A percentile compares a stretch with the other conserved stretches of the same genome.
Conservation (phyloP, 306 rosid species). For the Prinsepia uniflora region DNA sequence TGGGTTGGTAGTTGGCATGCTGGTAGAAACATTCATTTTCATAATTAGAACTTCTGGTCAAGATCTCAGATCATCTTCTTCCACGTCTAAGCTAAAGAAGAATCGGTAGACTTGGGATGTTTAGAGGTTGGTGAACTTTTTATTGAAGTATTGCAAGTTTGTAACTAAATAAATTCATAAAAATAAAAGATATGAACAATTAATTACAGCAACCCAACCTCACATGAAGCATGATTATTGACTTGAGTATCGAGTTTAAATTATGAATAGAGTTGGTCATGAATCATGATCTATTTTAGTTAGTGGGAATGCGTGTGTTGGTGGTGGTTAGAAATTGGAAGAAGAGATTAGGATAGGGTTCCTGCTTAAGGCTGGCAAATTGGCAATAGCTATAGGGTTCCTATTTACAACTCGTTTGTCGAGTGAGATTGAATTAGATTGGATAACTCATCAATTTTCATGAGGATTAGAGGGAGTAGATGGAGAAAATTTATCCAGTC, state of each 20-base stretch:
- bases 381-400: not conserved
- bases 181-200: not conserved
- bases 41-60: slow-evolving; percentile 49
- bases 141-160: not conserved
- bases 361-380: not conserved
- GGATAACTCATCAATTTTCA: too few relatives aligned
- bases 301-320: too few relatives aligned
- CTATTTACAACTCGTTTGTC: too few relatives aligned
- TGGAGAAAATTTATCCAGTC: too few relatives aligned
- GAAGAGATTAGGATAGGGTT: not conserved
- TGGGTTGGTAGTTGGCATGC: slow-evolving; percentile 79
- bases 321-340: not conserved
- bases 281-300: too few relatives aligned
- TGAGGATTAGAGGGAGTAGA: too few relatives aligned
- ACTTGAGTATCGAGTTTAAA: not conserved
- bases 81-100: slow-evolving; percentile 58
- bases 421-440: too few relatives aligned
- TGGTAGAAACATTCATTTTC: slow-evolving; percentile 91
- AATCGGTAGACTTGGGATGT: slow-evolving; percentile 40
- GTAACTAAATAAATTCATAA: not conserved
- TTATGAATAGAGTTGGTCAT: too few relatives aligned
- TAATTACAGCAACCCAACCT: not conserved
- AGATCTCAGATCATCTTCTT: slow-evolving; percentile 36
- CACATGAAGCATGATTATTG: not conserved
- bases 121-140: not conserved